Evolutionary conservation across 768 basidiomycete species (phyloP), one percentile per base, ranked within the genome.

Genomic region (Hydnum rufescens): DNA sequence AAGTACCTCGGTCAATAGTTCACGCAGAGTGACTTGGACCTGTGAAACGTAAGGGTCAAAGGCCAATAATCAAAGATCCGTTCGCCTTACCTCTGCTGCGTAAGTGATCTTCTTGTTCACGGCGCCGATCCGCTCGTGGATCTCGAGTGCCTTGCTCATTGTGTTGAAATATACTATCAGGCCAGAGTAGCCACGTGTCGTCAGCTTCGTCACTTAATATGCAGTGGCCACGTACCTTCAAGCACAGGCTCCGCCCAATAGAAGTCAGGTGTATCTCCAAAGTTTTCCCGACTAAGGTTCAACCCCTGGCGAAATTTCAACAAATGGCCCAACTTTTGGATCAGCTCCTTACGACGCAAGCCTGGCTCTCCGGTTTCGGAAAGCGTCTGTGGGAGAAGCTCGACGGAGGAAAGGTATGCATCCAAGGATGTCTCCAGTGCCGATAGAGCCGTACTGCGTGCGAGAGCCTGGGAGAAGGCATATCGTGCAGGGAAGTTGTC

Each of bases 231-330:
- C 75, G 31, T 55, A 79, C 85, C 71, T 68, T 96, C 92, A 3
- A 96, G 71, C 56, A 80, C 83, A 0, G 90, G 87, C 61, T 95
- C 87, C 18, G 82, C 73, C 92, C 93, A 97, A 63, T 95, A 90
- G 58, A 96, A 81, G 64, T 95, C 84, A 0, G 85, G 87, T 0
- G 80, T 78, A 60, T 92, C 89, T 46, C 78, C 78, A 60, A 89
- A 86, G 59, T 88, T 92, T 62, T 88, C 82, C 43, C 82, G 71
- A 59, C 84, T 88, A 51, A 96, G 74, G 60, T 95, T 96, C 28
- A 95, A 70, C 23, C 85, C 80, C 66, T 96, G 93, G 42, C 93
- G 73, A 63, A 96, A 86, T 60, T 80, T 81, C 74, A 96, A 80
- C 51, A 97, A 70, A 60, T 84, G 78, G 5, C 93, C 93, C 2